Percentiles rank a stretch among this genome's conserved stretches.
Evolutionary conservation across 2,329 filamentous ascomycete genomes (phyloP).

Genomic region (Fusarium compactum): DNA sequence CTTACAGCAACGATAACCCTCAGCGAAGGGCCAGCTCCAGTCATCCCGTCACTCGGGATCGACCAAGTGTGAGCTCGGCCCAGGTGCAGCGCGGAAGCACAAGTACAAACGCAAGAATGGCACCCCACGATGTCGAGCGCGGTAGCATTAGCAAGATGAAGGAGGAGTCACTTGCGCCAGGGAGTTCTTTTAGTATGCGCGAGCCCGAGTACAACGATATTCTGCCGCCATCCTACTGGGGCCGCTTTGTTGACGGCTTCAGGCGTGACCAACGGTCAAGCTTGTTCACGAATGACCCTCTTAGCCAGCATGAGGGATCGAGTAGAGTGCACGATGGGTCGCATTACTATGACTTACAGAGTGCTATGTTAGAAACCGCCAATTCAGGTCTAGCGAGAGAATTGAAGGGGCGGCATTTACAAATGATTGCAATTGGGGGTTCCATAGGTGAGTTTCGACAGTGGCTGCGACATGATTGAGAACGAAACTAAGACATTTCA

Average conservation of each 20-base stretch:
- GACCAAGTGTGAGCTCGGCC: constrained; percentile 41
- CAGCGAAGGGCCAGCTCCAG: constrained; percentile 38
- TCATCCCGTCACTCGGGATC: constrained; percentile 30
- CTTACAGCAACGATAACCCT: constrained; percentile 11
- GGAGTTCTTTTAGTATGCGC: constrained; percentile 65
- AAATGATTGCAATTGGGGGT: constrained; percentile 98
- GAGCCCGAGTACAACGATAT: constrained; percentile 60
- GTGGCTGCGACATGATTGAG: constrained; percentile 8
- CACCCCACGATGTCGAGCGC: constrained; percentile 63
- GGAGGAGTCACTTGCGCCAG: constrained; percentile 66
- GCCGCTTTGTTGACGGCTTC: constrained; percentile 70
- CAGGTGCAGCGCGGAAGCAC: constrained; percentile 48
- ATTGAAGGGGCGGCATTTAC: constrained; percentile 86
- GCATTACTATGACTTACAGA: constrained; percentile 67
- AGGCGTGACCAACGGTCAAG: constrained; percentile 67
- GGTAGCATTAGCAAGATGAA: constrained; percentile 67
- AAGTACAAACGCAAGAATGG: constrained; percentile 49
- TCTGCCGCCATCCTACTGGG: constrained; percentile 51
- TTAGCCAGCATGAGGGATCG: constrained; percentile 51
- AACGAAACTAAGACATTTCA: constrained; percentile 27
- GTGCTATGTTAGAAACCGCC: constrained; percentile 78
- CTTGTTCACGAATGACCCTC: constrained; percentile 60
- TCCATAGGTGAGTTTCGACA: constrained; percentile 74
- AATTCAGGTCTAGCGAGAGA: constrained; percentile 80
- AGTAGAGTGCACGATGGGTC: constrained; percentile 52